Conservation (phyloP, 1,139 yeast genomes). For the Yamadazyma dushanensis region DNA sequence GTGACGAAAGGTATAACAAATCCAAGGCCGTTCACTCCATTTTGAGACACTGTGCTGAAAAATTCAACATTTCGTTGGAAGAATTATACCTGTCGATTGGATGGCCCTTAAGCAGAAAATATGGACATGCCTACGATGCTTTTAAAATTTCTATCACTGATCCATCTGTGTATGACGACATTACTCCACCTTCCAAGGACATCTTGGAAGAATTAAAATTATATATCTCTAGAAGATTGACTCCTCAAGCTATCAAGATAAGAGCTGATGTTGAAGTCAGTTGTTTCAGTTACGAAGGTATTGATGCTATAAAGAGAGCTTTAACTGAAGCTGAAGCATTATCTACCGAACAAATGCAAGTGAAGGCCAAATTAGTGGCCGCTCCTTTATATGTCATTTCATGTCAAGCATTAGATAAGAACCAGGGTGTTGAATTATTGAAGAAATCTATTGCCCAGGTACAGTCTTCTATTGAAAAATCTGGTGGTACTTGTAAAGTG, state of each 20-base stretch:
- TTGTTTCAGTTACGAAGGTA: conserved; percentile 96
- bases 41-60: conserved; percentile 97
- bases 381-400: conserved; percentile 96
- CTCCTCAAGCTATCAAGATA: conserved; percentile 97
- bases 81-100: conserved; percentile 84
- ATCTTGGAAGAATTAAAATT: conserved; percentile 77
- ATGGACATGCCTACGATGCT: conserved; percentile 97
- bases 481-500: conserved; percentile 87
- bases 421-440: conserved; percentile 77
- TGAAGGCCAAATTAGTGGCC: conserved; percentile 93
- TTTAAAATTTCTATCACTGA: conserved; percentile 95
- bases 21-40: conserved; percentile 97
- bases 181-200: conserved; percentile 70
- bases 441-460: conserved; percentile 79
- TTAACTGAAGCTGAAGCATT: conserved; percentile 82
- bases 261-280: conserved; percentile 98
- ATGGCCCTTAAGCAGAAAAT: conserved; percentile 96
- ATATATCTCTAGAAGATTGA: conserved; percentile 88
- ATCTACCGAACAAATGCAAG: conserved; percentile 79
- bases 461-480: conserved; percentile 62
- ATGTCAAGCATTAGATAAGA: conserved; percentile 89
- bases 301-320: conserved; percentile 92
- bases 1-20: conserved; percentile 97
- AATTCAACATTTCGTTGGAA: conserved; percentile 85
- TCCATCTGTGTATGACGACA: conserved; percentile 80